A percentile compares a stretch with the other conserved stretches of the same genome.
phyloP scores from a whole-genome alignment of 2,329 filamentous ascomycete species.

The Aspergillus caelatus region DNA sequence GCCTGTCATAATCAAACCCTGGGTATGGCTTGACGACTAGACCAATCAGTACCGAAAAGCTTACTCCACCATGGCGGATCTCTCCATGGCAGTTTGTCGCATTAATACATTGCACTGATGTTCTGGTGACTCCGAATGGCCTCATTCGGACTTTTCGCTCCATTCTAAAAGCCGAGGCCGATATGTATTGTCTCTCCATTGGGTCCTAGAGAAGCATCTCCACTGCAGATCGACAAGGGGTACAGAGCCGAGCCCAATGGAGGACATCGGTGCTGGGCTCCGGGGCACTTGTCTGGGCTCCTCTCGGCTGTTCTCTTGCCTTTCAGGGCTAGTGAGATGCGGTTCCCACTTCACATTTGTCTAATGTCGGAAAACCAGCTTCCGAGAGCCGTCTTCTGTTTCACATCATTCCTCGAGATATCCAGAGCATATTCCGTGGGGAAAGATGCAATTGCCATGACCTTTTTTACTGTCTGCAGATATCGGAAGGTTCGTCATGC shows the following conservation, averaged over 20 bases:
- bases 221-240: constrained; percentile 9
- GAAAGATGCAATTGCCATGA: background rate
- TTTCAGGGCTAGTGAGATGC: background rate
- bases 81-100: background rate
- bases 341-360: background rate
- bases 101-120: background rate
- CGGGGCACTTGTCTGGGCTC: background rate
- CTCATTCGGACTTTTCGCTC: constrained; percentile 1
- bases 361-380: background rate
- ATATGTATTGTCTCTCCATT: background rate
- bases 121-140: background rate
- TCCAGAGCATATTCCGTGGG: background rate
- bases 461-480: too few species aligned
- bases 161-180: constrained; percentile 4
- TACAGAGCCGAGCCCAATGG: background rate
- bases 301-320: background rate
- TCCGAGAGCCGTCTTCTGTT: background rate
- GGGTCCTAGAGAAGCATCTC: background rate
- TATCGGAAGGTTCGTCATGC: too few species aligned
- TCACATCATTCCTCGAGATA: background rate
- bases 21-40: background rate
- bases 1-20: background rate
- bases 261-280: background rate
- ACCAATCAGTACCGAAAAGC: background rate
- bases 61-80: background rate